These are phyloP conservation scores for Cyclotella choctawhatcheeana DNA, from an alignment of 108 stramenopile species.

Conservation along the genomic window DNA sequence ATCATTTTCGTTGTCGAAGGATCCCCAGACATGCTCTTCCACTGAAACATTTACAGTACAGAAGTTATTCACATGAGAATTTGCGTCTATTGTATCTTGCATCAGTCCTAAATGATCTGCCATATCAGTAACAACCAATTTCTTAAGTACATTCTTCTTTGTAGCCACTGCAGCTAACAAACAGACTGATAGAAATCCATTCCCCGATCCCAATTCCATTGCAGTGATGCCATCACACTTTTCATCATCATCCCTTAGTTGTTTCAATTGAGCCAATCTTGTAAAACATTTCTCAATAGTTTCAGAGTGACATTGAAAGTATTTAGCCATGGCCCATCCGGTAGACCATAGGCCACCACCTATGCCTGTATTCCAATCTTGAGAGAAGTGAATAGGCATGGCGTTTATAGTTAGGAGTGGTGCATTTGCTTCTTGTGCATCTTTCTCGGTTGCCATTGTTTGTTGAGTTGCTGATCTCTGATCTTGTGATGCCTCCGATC, in stretches of 20 bases:
- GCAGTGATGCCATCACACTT: slow-evolving; percentile 44
- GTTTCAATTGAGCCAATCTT: slow-evolving; percentile 17
- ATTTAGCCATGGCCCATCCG: slow-evolving; percentile 73
- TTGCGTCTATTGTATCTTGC: slow-evolving; percentile 54
- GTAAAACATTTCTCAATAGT: slow-evolving; percentile 20
- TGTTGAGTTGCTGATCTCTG: too few species aligned
- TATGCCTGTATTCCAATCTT: slow-evolving; percentile 81
- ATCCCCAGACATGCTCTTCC: slow-evolving; percentile 61
- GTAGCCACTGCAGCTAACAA: slow-evolving; percentile 46
- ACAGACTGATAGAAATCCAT: slow-evolving; percentile 81
- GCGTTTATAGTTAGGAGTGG: slow-evolving; percentile 47
- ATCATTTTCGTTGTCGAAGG: slow-evolving; percentile 16
- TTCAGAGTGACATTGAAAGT: slow-evolving; percentile 47
- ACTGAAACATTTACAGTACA: slow-evolving; percentile 22
- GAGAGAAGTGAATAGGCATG: slow-evolving; percentile 61
- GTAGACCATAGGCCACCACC: slow-evolving; percentile 88
- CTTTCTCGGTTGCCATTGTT: not conserved
- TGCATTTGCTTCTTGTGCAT: not conserved
- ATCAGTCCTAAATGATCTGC: slow-evolving; percentile 73
- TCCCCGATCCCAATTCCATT: slow-evolving; percentile 81
- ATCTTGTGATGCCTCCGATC: too few species aligned
- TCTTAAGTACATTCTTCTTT: slow-evolving; percentile 4
- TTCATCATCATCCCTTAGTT: not conserved
- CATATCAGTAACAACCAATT: slow-evolving; percentile 74
- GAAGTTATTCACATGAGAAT: slow-evolving; percentile 44